Percentiles rank a stretch among this genome's conserved stretches.
These are phyloP conservation scores for Nepenthes mirabilis DNA, from an alignment of 148 eudicot genomes.

Conservation along the genomic window DNA sequence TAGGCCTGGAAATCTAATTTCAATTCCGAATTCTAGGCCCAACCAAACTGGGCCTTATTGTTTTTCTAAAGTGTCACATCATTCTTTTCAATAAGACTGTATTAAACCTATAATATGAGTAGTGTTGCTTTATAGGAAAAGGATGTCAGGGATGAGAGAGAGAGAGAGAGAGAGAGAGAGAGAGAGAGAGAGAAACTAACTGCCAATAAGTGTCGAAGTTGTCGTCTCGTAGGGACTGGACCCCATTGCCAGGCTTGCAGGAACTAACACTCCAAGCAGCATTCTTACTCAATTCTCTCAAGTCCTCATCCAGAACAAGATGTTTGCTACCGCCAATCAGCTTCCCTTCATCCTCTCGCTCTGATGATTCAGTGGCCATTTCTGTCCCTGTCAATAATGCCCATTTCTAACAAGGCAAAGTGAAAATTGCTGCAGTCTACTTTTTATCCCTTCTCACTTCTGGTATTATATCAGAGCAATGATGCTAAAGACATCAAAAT, in stretches of 20 bases:
- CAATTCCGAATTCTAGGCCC: too few species aligned
- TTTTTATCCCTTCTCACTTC: too few species aligned
- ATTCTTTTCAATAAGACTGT: too few species aligned
- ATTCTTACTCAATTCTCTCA: constrained; percentile 82
- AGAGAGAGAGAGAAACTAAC: constrained; percentile 16
- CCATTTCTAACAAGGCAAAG: neutral
- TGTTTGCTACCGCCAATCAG: constrained; percentile 56
- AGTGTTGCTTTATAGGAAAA: too few species aligned
- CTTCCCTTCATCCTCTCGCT: constrained; percentile 83
- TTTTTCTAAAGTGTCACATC: too few species aligned
- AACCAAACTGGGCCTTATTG: too few species aligned
- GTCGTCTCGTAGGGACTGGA: constrained; percentile 66
- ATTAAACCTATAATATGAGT: too few species aligned
- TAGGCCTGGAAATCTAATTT: neutral
- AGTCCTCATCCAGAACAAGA: constrained; percentile 60
- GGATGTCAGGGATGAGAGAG: neutral
- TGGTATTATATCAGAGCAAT: too few species aligned
- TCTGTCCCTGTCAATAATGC: neutral
- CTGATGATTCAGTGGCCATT: constrained; percentile 69
- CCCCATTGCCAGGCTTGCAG: constrained; percentile 91
- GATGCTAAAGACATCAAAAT: too few species aligned
- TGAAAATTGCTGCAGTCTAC: too few species aligned
- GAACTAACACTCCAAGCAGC: constrained; percentile 99
- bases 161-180: constrained; percentile 3
- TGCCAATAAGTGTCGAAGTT: constrained; percentile 88